phyloP scores from a whole-genome alignment of 225 moss, liverwort and hornwort genomes.

The Sphagnum contortum region DNA sequence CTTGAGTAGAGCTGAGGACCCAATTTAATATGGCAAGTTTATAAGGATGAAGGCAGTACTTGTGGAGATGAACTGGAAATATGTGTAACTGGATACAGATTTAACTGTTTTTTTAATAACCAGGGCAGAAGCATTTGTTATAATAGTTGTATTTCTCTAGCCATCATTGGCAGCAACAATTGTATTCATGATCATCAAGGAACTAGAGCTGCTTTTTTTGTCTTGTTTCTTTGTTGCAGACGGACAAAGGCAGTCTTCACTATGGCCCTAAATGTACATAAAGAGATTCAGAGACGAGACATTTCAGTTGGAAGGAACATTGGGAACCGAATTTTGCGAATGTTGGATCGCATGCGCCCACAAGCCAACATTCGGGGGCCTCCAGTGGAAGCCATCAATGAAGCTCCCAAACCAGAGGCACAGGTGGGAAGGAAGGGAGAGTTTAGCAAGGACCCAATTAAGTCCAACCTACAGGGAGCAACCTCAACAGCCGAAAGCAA shows the following conservation, averaged over 20 bases:
- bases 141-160: too few relatives aligned
- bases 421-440: constrained; percentile 3
- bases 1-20: too few relatives aligned
- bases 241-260: constrained; percentile 60
- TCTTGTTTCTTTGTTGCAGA: constrained; percentile 36
- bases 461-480: constrained; percentile 23
- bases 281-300: constrained; percentile 88
- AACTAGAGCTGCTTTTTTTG: neutral
- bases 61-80: too few relatives aligned
- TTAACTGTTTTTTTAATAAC: too few relatives aligned
- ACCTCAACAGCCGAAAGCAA: constrained; percentile 6
- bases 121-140: too few relatives aligned
- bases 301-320: constrained; percentile 76
- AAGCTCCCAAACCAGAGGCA: constrained; percentile 13
- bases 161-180: too few relatives aligned
- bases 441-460: constrained; percentile 9
- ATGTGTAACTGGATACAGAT: too few relatives aligned
- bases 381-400: constrained; percentile 11
- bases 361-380: constrained; percentile 89
- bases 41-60: too few relatives aligned
- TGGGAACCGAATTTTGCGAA: constrained; percentile 70
- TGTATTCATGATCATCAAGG: too few relatives aligned
- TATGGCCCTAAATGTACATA: constrained; percentile 77
- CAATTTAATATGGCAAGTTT: too few relatives aligned
- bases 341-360: constrained; percentile 84